Evolutionary conservation across 495 filamentous ascomycete genomes (phyloP), one percentile per base, ranked within the genome.

Genomic region (Umbilicaria muhlenbergii): DNA sequence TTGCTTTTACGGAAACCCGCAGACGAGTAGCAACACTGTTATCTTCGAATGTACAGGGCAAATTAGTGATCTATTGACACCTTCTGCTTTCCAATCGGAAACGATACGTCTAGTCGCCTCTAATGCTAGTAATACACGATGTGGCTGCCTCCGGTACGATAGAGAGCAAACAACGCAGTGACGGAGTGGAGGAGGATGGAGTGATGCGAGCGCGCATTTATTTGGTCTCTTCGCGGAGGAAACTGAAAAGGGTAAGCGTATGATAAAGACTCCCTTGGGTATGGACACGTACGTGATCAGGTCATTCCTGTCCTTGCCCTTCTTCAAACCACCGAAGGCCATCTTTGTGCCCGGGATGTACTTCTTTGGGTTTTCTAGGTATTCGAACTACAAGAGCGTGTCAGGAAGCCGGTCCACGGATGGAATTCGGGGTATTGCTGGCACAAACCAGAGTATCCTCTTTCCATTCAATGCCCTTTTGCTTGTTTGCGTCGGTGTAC

Each of bases 311-410:
- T 99, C 91, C 83, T 95, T 95, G 53, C 73, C 77, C 83, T 99
- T 99, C 89, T 99, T 99, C 54, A 99, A 73, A 61, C 91, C 91
- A 71, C 91, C 91, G 65, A 99, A 99, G 58, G 91, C 91, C 91
- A 99, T 99, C 86, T 99, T 99, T 66, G 91, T 99, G 54, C 91
- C 91, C 56, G 91, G 92, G 50, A 99, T 96, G 78, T 78, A 89
- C 67, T 89, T 89, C 73, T 89, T 89, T 53, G 83, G 83, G 73
- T 89, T 89, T 69, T 89, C 83, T 57, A 89, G 79, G 73, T 89
- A 89, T 48, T 77, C 68, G 62, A 86, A 89, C 83, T 85, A 52
- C 39, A 52, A 10, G 5, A 28, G 24, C 24, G 8, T 28, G 5
- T 28, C 24, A 28, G 24, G 5, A 28, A 28, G 11, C n/a, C 31